A percentile compares a stretch with the other conserved stretches of the same genome.
Conservation (phyloP, 352 stramenopile genomes). For the Blastocystis sp. region DNA sequence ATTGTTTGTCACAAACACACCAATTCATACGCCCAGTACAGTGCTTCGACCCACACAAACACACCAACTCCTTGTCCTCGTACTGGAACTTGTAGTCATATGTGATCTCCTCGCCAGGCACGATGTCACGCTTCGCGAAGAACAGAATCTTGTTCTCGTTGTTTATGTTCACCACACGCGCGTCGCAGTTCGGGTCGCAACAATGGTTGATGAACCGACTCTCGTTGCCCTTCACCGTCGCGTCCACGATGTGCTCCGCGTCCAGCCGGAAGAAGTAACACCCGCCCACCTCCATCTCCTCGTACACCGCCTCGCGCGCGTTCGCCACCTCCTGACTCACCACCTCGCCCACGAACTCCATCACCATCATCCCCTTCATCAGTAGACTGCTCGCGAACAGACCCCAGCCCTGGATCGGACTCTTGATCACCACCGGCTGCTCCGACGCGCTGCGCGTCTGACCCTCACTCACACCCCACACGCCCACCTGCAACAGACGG, state of each 20-base stretch:
- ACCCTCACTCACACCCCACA: not conserved
- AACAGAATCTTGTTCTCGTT: slow-evolving; percentile 67
- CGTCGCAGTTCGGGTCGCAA: slow-evolving; percentile 66
- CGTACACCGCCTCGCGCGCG: slow-evolving; percentile 7
- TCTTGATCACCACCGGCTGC: slow-evolving; percentile 24
- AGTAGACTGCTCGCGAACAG: slow-evolving; percentile 37
- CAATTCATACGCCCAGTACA: slow-evolving; percentile 43
- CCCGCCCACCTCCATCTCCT: slow-evolving; percentile 22
- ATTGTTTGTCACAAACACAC: not conserved
- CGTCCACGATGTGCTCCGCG: slow-evolving; percentile 60
- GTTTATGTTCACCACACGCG: slow-evolving; percentile 60
- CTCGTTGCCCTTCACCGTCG: slow-evolving; percentile 62
- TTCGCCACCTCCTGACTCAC: slow-evolving; percentile 22
- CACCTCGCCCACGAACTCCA: slow-evolving; percentile 64
- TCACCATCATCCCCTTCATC: slow-evolving; percentile 41
- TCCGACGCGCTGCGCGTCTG: not conserved
- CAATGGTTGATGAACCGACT: slow-evolving; percentile 68
- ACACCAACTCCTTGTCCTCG: slow-evolving; percentile 43
- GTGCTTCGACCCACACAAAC: slow-evolving; percentile 32
- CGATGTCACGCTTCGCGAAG: slow-evolving; percentile 39
- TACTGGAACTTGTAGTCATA: slow-evolving; percentile 69
- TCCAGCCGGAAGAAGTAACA: slow-evolving; percentile 69
- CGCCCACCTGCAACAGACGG: not conserved
- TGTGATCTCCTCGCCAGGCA: slow-evolving; percentile 42
- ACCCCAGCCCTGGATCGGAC: slow-evolving; percentile 62